phyloP scores from a whole-genome alignment of 176 grass and related monocot species.

The Puccinellia tenuiflora region DNA sequence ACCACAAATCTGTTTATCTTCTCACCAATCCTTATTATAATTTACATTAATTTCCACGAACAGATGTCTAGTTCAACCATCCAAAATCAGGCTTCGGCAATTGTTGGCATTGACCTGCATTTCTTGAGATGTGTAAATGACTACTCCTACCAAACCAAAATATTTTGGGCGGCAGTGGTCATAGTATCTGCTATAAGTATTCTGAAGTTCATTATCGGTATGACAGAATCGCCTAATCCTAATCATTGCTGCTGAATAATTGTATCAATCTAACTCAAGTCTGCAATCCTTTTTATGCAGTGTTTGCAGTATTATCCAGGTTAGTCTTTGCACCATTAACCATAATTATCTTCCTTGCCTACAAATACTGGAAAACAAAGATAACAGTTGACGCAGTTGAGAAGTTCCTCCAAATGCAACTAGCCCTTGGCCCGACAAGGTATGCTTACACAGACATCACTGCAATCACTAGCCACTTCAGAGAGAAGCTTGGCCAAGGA shows the following conservation, averaged over 20 bases:
- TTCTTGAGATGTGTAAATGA: not conserved
- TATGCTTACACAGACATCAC: not conserved
- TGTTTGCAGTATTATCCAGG: not conserved
- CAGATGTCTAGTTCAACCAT: not conserved
- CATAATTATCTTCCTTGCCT: not conserved
- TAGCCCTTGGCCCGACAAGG: not conserved
- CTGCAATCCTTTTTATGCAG: not conserved
- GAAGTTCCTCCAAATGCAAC: not conserved
- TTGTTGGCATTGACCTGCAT: not conserved
- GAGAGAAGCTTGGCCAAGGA: not conserved
- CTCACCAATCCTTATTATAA: not conserved
- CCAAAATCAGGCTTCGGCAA: accelerated
- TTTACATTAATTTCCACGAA: not conserved
- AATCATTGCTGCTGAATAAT: not conserved
- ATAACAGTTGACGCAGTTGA: not conserved
- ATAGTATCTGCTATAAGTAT: not conserved
- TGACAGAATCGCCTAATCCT: not conserved
- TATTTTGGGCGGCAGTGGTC: not conserved
- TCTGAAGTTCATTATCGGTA: not conserved
- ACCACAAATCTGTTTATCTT: not conserved
- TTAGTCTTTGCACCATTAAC: not conserved
- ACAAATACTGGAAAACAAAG: not conserved
- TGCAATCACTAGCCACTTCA: not conserved
- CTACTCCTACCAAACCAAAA: not conserved
- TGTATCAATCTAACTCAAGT: not conserved